Conservation (phyloP, 176 grass and related monocot species). For the Rhipidocladum racemiflorum region DNA sequence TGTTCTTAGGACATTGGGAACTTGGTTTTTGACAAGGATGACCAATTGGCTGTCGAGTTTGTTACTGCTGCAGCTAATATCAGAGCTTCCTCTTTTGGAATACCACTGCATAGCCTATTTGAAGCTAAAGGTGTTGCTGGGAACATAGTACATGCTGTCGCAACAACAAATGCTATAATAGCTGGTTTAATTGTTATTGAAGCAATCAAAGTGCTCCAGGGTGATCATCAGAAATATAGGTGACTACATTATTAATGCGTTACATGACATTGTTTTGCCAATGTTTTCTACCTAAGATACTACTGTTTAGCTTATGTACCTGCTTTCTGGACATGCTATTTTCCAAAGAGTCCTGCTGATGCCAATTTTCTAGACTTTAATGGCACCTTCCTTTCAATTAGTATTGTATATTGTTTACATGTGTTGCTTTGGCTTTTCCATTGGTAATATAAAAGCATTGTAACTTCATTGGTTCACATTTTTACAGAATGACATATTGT, state of each 20-base stretch:
- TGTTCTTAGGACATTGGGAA: conserved; percentile 75
- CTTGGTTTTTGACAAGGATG: conserved; percentile 95
- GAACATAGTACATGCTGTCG: conserved; percentile 99
- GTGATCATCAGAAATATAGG: conserved; percentile 76
- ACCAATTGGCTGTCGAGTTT: conserved; percentile 92
- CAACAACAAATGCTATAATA: conserved; percentile 97
- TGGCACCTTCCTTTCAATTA: not conserved
- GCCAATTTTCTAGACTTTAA: not conserved
- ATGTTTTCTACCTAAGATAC: not conserved
- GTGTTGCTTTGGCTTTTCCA: not conserved
- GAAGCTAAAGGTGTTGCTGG: conserved; percentile 99
- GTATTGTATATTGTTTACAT: not conserved
- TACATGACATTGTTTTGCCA: not conserved
- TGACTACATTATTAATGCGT: conserved; percentile 30
- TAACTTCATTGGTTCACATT: conserved; percentile 11
- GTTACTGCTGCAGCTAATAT: conserved; percentile 97
- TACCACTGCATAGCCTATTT: conserved; percentile 87
- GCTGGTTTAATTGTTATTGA: conserved; percentile 96
- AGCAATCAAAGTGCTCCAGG: conserved; percentile 86
- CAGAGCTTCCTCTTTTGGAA: conserved; percentile 92
- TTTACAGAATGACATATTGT: conserved; percentile 98
- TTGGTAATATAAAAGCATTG: not conserved
- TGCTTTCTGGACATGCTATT: conserved; percentile 20
- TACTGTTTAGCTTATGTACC: not conserved
- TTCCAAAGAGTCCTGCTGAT: not conserved